A percentile compares a stretch with the other conserved stretches of the same genome.
These are phyloP conservation scores for Starmera quercuum DNA, from an alignment of 805 yeast genomes.

Conservation along the genomic window DNA sequence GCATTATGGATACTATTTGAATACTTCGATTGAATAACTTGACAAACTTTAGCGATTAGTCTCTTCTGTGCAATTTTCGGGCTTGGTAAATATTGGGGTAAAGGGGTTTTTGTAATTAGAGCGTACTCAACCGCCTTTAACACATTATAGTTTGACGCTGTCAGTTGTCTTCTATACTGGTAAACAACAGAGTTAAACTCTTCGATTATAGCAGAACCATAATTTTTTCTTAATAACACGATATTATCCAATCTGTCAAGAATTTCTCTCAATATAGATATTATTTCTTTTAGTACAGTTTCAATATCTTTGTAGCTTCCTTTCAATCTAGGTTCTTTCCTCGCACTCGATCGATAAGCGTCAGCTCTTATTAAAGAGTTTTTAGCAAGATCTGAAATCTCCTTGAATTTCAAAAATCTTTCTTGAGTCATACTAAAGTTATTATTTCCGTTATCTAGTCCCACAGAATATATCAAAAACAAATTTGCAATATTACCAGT, in stretches of 20 bases:
- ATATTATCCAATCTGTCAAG: constrained; percentile 40
- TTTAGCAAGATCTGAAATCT: constrained; percentile 29
- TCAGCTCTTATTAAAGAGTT: constrained; percentile 32
- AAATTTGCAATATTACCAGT: constrained; percentile 32
- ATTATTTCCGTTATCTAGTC: constrained; percentile 26
- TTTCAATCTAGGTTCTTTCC: constrained; percentile 41
- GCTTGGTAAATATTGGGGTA: constrained; percentile 45
- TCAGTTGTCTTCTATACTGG: constrained; percentile 36
- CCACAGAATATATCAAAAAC: constrained; percentile 30
- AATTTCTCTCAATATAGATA: constrained; percentile 37
- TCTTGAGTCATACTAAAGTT: constrained; percentile 21
- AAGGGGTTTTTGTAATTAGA: constrained; percentile 33
- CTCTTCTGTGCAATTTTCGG: constrained; percentile 40
- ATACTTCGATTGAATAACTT: constrained; percentile 24
- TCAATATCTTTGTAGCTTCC: constrained; percentile 34
- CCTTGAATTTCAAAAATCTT: constrained; percentile 24
- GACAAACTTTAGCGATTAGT: constrained; percentile 34
- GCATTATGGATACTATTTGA: constrained; percentile 1
- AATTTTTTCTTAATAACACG: constrained; percentile 30
- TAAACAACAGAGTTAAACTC: constrained; percentile 31
- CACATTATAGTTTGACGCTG: constrained; percentile 30
- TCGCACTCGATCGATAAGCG: constrained; percentile 30
- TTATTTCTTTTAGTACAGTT: constrained; percentile 34
- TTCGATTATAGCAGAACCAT: constrained; percentile 40
- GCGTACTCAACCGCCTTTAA: constrained; percentile 38